These are phyloP conservation scores for Hyaloperonospora arabidopsidis DNA, from an alignment of 352 stramenopile species.

Conservation along the genomic window DNA sequence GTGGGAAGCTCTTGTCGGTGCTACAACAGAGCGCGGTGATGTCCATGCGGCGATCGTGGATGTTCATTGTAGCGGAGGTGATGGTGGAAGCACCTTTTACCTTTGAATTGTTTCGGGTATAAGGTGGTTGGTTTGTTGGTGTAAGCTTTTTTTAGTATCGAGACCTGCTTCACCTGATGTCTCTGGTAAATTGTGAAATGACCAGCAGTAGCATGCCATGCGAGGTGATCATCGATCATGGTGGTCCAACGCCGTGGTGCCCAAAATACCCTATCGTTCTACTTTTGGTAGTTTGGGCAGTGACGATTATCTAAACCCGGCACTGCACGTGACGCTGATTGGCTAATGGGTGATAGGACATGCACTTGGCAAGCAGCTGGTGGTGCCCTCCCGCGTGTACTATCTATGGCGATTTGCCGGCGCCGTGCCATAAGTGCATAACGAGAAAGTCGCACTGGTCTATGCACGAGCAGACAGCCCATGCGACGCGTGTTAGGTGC, in stretches of 20 bases:
- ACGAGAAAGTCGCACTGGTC: neutral
- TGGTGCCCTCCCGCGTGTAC: slow-evolving; percentile 12
- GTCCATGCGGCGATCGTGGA: slow-evolving; percentile 29
- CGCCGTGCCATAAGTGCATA: neutral
- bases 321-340: neutral
- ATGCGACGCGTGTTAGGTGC: no score
- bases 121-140: no score
- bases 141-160: no score
- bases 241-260: slow-evolving; percentile 11
- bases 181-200: slow-evolving; percentile 23
- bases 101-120: slow-evolving; percentile 1
- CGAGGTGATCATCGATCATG: slow-evolving; percentile 7
- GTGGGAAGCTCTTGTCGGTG: slow-evolving; percentile 6
- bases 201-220: neutral
- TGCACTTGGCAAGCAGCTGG: slow-evolving; percentile 8
- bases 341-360: neutral
- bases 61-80: slow-evolving; percentile 10
- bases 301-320: neutral
- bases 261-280: neutral
- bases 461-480: neutral
- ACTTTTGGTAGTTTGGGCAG: neutral
- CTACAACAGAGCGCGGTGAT: slow-evolving; percentile 28
- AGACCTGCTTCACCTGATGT: no score
- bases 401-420: slow-evolving; percentile 8
- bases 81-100: neutral